These are phyloP conservation scores for Entomortierella beljakovae DNA, from an alignment of 192 early-diverging fungal genomes.

Conservation along the genomic window DNA sequence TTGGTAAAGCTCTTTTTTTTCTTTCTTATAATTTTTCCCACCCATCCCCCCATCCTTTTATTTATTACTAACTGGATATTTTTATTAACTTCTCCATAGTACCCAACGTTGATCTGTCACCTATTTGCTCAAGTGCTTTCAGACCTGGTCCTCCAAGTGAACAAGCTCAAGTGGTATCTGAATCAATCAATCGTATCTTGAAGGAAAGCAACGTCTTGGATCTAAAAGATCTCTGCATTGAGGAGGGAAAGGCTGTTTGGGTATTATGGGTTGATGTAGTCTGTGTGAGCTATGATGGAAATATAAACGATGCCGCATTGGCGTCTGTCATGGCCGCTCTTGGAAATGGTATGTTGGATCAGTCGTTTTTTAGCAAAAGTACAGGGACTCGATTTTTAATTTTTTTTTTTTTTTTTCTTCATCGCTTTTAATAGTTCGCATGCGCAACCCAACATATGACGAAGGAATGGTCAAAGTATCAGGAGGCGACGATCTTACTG, in stretches of 20 bases:
- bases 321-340: constrained; percentile 85
- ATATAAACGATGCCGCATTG: constrained; percentile 88
- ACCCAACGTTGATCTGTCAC: constrained; percentile 91
- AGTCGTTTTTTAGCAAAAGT: not conserved
- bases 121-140: constrained; percentile 90
- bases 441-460: constrained; percentile 76
- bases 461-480: constrained; percentile 74
- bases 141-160: constrained; percentile 87
- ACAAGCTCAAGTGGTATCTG: constrained; percentile 84
- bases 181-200: constrained; percentile 79
- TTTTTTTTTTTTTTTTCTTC: constrained; percentile 3
- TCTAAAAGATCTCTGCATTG: constrained; percentile 82
- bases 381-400: constrained; percentile 1
- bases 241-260: constrained; percentile 85
- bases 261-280: constrained; percentile 89
- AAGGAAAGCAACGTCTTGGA: constrained; percentile 69
- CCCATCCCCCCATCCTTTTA: not conserved
- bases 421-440: constrained; percentile 60
- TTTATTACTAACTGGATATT: constrained; percentile 1
- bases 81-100: constrained; percentile 56
- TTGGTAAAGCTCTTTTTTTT: constrained; percentile 63
- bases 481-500: constrained; percentile 51
- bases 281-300: constrained; percentile 92
- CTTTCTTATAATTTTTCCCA: not conserved
- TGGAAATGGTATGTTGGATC: constrained; percentile 65